Evolutionary conservation across 345 rosid species (phyloP).

Genomic region (Odontarrhena argentea): DNA sequence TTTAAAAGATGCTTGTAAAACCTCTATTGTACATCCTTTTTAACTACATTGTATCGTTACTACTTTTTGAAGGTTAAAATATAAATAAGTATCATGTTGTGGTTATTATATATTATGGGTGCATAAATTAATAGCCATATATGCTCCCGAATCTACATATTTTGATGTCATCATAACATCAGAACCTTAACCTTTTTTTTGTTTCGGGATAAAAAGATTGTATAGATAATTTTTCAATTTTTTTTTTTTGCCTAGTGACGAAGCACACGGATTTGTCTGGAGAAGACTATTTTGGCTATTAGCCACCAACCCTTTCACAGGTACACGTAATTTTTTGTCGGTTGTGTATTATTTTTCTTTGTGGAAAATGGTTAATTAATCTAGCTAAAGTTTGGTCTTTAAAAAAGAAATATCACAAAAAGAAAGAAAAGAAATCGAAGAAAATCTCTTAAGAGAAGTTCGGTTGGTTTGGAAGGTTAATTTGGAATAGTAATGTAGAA

Average conservation of each 20-base stretch:
- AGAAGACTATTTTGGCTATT: slow-evolving; percentile 26
- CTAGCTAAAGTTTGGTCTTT: no score
- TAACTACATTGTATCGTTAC: slow-evolving; percentile 21
- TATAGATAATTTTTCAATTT: not conserved
- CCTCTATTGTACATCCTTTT: slow-evolving; percentile 15
- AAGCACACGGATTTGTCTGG: slow-evolving; percentile 11
- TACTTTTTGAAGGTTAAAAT: not conserved
- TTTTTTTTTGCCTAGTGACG: not conserved
- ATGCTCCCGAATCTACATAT: slow-evolving; percentile 33
- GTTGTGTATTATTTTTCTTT: no score
- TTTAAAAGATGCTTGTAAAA: slow-evolving; percentile 34
- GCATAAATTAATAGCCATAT: slow-evolving; percentile 9
- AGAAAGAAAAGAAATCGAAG: no score
- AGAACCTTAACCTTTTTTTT: slow-evolving; percentile 25
- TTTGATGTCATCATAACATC: slow-evolving; percentile 37
- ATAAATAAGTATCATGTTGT: slow-evolving; percentile 19
- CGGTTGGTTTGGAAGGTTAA: no score
- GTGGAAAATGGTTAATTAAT: no score
- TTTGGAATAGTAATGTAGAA: no score
- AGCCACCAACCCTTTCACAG: slow-evolving; percentile 7
- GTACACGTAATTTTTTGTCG: not conserved
- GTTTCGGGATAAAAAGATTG: not conserved
- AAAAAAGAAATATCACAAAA: no score
- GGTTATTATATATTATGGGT: not conserved
- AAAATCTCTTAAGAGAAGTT: no score